These are phyloP conservation scores for Spinacia oleracea DNA, from an alignment of 179 eudicot species.

Conservation along the genomic window DNA sequence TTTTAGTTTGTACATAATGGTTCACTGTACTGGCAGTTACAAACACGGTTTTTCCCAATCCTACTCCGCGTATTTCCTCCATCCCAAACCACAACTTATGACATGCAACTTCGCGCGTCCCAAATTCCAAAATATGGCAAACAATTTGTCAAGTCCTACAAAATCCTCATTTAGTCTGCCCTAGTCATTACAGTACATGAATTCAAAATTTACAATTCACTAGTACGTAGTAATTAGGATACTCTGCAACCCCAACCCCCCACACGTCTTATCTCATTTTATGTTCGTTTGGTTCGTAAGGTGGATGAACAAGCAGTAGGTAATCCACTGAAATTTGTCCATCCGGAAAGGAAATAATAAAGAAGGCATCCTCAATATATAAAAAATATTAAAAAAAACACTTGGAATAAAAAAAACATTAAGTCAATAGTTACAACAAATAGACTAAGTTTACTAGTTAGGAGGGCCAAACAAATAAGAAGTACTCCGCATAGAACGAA, in stretches of 20 bases:
- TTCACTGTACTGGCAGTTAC: background rate
- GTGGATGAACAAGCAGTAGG: background rate
- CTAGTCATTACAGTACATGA: background rate
- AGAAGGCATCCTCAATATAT: background rate
- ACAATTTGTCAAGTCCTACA: background rate
- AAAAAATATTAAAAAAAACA: background rate
- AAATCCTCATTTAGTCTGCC: background rate
- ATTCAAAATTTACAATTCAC: background rate
- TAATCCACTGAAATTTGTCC: background rate
- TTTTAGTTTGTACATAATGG: background rate
- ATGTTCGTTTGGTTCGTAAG: background rate
- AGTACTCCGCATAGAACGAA: background rate
- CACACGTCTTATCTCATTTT: background rate
- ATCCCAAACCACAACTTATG: background rate
- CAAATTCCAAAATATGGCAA: background rate
- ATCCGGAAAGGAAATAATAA: background rate
- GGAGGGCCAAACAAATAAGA: background rate
- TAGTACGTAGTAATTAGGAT: too few species aligned
- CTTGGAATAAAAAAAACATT: constrained; percentile 15
- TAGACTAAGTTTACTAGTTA: background rate
- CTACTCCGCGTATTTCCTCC: background rate
- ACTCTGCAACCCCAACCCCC: background rate
- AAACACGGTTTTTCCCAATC: background rate
- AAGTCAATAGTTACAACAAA: constrained; percentile 27
- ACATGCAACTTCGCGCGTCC: background rate